Evolutionary conservation across 768 basidiomycete genomes (phyloP).

Genomic region (Piloderma croceum): DNA sequence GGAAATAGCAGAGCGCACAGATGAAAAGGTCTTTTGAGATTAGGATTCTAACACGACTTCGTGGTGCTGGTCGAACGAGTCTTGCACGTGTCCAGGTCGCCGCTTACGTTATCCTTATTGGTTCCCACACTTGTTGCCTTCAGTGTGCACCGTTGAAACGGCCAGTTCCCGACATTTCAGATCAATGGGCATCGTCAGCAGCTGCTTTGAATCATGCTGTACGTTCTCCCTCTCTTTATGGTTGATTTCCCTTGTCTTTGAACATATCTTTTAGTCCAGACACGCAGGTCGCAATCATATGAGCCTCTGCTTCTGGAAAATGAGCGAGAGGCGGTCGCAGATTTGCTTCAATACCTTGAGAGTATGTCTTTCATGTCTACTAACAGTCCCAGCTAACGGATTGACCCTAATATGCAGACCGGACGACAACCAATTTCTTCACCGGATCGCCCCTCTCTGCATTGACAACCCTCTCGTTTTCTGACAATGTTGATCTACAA

Average conservation of each 20-base stretch:
- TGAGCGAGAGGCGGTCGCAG: constrained; percentile 96
- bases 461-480: constrained; percentile 94
- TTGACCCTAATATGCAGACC: constrained; percentile 52
- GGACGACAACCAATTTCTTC: constrained; percentile 98
- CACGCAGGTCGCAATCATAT: constrained; percentile 80
- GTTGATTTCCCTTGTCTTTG: constrained; percentile 7
- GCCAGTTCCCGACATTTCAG: no score
- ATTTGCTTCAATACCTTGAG: constrained; percentile 94
- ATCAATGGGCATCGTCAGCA: constrained; percentile 78
- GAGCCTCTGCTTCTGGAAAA: constrained; percentile 85
- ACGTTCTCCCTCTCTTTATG: constrained; percentile 25
- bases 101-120: no score
- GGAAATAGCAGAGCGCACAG: no score
- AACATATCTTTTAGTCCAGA: constrained; percentile 48
- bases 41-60: no score
- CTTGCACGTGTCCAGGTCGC: no score
- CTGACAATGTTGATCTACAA: constrained; percentile 98
- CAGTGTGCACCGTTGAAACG: no score
- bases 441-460: constrained; percentile 86
- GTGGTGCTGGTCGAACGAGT: no score
- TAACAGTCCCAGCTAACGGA: constrained; percentile 2
- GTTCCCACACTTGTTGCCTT: no score
- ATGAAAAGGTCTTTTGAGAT: no score
- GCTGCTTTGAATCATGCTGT: constrained; percentile 86
- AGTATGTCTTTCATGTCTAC: constrained; percentile 49